These are phyloP conservation scores for Suillus variegatus DNA, from an alignment of 768 basidiomycete species.

Conservation along the genomic window DNA sequence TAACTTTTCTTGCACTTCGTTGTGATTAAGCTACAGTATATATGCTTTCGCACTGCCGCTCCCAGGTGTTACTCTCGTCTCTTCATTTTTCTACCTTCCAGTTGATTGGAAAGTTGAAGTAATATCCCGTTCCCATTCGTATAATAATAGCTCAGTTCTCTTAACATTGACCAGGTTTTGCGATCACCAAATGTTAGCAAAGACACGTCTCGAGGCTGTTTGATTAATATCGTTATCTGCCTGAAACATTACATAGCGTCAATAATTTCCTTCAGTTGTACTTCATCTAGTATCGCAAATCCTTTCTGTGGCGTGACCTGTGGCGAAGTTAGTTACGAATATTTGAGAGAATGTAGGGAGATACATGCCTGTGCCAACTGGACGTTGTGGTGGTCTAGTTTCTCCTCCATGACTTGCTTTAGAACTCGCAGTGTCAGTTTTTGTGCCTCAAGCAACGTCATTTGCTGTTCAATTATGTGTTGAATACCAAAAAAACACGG, in stretches of 20 bases:
- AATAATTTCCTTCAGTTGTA: slow-evolving; percentile 78
- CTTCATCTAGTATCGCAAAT: slow-evolving; percentile 89
- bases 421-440: slow-evolving; percentile 82
- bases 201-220: neutral
- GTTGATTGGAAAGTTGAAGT: neutral
- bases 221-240: slow-evolving; percentile 9
- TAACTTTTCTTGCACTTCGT: too few relatives aligned
- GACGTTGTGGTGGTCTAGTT: slow-evolving; percentile 97
- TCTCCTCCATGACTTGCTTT: slow-evolving; percentile 99
- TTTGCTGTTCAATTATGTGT: slow-evolving; percentile 68
- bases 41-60: too few relatives aligned
- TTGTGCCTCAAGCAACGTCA: slow-evolving; percentile 89
- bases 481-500: slow-evolving; percentile 9
- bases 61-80: neutral
- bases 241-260: slow-evolving; percentile 67
- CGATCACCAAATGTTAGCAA: neutral
- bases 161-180: neutral
- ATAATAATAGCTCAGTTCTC: neutral
- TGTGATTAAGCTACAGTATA: neutral
- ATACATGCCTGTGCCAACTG: slow-evolving; percentile 85
- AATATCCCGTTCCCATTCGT: neutral
- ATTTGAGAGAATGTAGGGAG: neutral
- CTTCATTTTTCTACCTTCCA: neutral
- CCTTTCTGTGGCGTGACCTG: slow-evolving; percentile 83
- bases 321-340: slow-evolving; percentile 4